Evolutionary conservation across 2,329 filamentous ascomycete species (phyloP).

Genomic region (Colletotrichum eleusines): DNA sequence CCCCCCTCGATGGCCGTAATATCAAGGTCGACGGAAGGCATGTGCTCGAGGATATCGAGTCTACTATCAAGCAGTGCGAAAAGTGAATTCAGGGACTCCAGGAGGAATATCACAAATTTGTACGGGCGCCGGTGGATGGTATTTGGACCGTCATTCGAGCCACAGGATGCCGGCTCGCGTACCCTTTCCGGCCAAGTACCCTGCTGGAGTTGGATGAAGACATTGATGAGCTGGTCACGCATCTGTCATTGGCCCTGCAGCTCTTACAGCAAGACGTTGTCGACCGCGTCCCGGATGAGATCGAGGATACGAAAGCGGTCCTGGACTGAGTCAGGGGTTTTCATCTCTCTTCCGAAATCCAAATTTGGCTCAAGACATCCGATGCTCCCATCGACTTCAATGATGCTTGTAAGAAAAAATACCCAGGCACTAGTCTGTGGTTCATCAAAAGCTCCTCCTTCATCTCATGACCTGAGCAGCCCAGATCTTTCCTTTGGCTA

Average conservation of each 20-base stretch:
- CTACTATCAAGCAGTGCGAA: conserved; percentile 46
- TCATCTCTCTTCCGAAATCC: conserved; percentile 47
- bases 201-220: conserved; percentile 54
- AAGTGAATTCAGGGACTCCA: conserved; percentile 48
- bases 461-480: conserved; percentile 46
- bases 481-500: conserved; percentile 54
- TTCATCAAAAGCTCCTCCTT: conserved; percentile 45
- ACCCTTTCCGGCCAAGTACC: conserved; percentile 53
- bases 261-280: conserved; percentile 49
- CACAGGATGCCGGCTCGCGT: conserved; percentile 43
- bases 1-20: conserved; percentile 38
- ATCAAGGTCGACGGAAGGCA: conserved; percentile 45
- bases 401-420: conserved; percentile 48
- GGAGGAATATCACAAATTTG: conserved; percentile 46
- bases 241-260: conserved; percentile 49
- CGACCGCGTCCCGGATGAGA: conserved; percentile 44
- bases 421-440: conserved; percentile 52
- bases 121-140: conserved; percentile 12
- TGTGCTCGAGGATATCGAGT: conserved; percentile 45
- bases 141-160: conserved; percentile 18
- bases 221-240: conserved; percentile 49
- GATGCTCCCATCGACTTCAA: conserved; percentile 53
- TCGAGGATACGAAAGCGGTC: conserved; percentile 47
- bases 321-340: conserved; percentile 46
- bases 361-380: conserved; percentile 52